These are phyloP conservation scores for Cyclotella sp. DNA, from an alignment of 108 stramenopile genomes.

Conservation along the genomic window DNA sequence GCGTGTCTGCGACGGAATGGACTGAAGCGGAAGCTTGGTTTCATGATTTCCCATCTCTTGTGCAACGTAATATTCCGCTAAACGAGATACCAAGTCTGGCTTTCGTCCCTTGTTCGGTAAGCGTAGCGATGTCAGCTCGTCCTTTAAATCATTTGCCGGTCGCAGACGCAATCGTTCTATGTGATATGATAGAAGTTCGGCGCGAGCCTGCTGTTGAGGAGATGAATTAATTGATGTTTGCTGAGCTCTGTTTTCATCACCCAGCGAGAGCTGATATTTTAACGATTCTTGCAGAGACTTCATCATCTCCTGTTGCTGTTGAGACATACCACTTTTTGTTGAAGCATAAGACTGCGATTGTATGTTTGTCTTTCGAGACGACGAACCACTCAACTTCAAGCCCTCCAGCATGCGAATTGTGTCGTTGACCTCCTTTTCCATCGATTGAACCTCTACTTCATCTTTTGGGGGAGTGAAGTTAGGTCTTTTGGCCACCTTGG, in stretches of 20 bases:
- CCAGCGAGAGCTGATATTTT: background rate
- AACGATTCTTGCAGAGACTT: slow-evolving; percentile 40
- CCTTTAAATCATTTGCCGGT: slow-evolving; percentile 78
- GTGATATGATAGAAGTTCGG: slow-evolving; percentile 29
- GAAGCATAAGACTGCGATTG: slow-evolving; percentile 3
- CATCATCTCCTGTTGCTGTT: slow-evolving; percentile 34
- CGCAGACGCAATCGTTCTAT: slow-evolving; percentile 52
- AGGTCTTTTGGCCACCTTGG: background rate
- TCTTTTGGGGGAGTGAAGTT: slow-evolving; percentile 45
- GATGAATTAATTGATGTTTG: background rate
- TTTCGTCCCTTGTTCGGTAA: slow-evolving; percentile 74
- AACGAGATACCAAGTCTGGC: slow-evolving; percentile 77
- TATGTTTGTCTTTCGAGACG: background rate
- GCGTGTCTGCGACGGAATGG: background rate
- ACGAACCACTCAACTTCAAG: slow-evolving; percentile 26
- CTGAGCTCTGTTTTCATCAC: background rate
- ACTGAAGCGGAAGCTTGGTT: slow-evolving; percentile 9
- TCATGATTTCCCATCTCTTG: slow-evolving; percentile 24
- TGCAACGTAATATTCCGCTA: slow-evolving; percentile 66
- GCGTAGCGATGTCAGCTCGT: slow-evolving; percentile 57
- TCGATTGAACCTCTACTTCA: slow-evolving; percentile 36
- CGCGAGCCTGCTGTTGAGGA: slow-evolving; percentile 1
- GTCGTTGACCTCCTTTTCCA: slow-evolving; percentile 48
- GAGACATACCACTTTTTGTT: slow-evolving; percentile 19
- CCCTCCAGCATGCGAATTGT: slow-evolving; percentile 53